phyloP scores from a whole-genome alignment of 345 rosid species.

The Eutrema japonicum region DNA sequence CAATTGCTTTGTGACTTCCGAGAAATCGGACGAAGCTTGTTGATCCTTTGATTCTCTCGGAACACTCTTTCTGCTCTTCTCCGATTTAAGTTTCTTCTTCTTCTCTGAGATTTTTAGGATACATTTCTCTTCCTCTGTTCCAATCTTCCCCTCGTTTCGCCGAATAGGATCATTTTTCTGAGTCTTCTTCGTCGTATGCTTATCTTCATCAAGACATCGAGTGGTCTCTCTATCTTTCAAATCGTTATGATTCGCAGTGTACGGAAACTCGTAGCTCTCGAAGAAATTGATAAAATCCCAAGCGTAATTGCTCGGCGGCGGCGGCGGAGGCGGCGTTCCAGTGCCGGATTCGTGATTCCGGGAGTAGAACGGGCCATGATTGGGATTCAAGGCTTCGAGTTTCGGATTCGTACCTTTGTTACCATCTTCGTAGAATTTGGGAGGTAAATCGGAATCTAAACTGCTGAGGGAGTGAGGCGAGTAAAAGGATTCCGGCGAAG shows the following conservation, averaged over 20 bases:
- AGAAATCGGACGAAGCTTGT: conserved; percentile 10
- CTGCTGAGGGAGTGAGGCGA: conserved; percentile 44
- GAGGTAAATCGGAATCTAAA: conserved; percentile 53
- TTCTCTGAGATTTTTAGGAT: conserved; percentile 26
- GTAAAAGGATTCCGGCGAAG: conserved; percentile 38
- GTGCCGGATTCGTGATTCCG: conserved; percentile 27
- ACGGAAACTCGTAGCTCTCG: conserved; percentile 42
- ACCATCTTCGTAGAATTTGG: conserved; percentile 58
- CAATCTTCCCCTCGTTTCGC: neutral
- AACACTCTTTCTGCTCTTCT: conserved; percentile 7
- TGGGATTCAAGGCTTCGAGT: conserved; percentile 32
- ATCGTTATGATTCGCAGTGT: conserved; percentile 21
- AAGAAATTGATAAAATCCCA: conserved; percentile 74
- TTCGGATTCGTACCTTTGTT: conserved; percentile 8
- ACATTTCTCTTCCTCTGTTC: conserved; percentile 6
- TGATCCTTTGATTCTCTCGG: conserved; percentile 6
- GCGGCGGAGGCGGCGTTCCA: conserved; percentile 50
- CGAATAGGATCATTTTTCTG: neutral
- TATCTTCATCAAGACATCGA: conserved; percentile 17
- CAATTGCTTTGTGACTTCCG: conserved; percentile 20
- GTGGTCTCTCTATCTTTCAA: conserved; percentile 24
- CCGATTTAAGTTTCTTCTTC: conserved; percentile 1
- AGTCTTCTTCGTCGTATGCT: neutral
- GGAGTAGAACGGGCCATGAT: conserved; percentile 24
- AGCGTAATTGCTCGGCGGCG: conserved; percentile 50